These are phyloP conservation scores for Mycena indigotica DNA, from an alignment of 768 basidiomycete genomes.

Conservation along the genomic window DNA sequence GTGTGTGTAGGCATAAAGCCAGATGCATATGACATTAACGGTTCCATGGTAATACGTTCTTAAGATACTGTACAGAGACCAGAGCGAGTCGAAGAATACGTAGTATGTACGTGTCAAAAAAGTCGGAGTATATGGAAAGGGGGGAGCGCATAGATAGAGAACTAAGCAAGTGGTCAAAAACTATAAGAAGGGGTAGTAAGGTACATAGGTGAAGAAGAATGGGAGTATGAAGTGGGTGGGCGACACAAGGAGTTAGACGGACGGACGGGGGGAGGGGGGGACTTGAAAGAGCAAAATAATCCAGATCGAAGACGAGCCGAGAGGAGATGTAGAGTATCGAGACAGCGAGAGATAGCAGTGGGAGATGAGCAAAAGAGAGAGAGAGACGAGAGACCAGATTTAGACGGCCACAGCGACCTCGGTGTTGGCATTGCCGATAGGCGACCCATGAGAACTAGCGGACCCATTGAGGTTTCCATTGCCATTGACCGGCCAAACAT, in stretches of 20 bases:
- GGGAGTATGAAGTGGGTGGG: neutral
- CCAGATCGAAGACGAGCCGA: neutral
- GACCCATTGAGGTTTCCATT: neutral
- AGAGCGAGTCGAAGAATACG: neutral
- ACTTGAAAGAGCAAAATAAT: neutral
- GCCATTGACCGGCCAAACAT: slow-evolving; percentile 18
- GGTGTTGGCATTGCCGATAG: neutral
- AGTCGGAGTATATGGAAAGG: neutral
- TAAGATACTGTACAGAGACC: neutral
- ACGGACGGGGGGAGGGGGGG: neutral
- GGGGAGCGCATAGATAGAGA: neutral
- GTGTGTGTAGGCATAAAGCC: too few species aligned
- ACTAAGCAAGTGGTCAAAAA: neutral
- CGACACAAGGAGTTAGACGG: neutral
- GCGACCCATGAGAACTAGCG: neutral
- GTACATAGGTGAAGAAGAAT: neutral
- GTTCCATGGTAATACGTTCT: too few species aligned
- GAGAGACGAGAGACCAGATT: neutral
- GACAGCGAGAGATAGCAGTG: neutral
- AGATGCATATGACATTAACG: too few species aligned
- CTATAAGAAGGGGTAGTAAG: neutral
- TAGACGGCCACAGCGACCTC: neutral
- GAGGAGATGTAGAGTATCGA: neutral
- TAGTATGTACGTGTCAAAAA: neutral
- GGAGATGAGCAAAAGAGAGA: neutral